Evolutionary conservation across 495 filamentous ascomycete species (phyloP).

Genomic region (Trichoderma reesei): DNA sequence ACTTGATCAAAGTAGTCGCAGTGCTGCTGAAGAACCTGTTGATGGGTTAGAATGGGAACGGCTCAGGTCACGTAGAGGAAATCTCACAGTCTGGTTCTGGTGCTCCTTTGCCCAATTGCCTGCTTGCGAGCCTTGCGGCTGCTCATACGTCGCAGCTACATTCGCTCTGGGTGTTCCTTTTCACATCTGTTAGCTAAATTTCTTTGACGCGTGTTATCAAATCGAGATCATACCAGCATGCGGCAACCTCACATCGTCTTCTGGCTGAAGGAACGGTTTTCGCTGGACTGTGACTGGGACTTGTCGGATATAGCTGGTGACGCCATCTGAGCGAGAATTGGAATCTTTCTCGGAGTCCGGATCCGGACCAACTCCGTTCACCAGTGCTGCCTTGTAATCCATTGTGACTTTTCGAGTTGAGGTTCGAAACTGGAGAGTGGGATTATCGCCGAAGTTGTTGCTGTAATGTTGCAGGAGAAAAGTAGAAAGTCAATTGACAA

Average conservation of each 20-base stretch:
- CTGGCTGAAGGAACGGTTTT: constrained; percentile 20
- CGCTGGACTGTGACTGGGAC: constrained; percentile 19
- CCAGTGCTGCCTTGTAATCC: constrained; percentile 1
- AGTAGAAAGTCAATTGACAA: not conserved
- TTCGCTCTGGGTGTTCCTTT: constrained; percentile 21
- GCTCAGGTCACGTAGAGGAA: not conserved
- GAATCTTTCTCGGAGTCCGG: constrained; percentile 19
- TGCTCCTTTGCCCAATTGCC: constrained; percentile 16
- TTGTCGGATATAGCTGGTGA: constrained; percentile 13
- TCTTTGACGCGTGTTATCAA: not conserved
- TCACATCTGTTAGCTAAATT: not conserved
- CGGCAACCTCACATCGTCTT: constrained; percentile 16
- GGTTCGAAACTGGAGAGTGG: not conserved
- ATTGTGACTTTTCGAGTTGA: not conserved
- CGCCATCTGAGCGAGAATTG: constrained; percentile 17
- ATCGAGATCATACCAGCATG: constrained; percentile 13
- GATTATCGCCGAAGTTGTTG: not conserved
- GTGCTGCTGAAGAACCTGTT: constrained; percentile 37
- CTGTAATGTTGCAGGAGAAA: not conserved
- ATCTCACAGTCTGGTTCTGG: constrained; percentile 16
- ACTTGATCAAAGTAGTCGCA: constrained; percentile 32
- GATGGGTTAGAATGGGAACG: not conserved
- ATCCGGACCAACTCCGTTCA: not conserved
- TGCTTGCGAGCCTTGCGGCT: constrained; percentile 22
- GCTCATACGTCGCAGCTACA: constrained; percentile 21